A percentile compares a stretch with the other conserved stretches of the same genome.
These are phyloP conservation scores for Phytophthora melonis DNA, from an alignment of 352 stramenopile genomes.

Conservation along the genomic window DNA sequence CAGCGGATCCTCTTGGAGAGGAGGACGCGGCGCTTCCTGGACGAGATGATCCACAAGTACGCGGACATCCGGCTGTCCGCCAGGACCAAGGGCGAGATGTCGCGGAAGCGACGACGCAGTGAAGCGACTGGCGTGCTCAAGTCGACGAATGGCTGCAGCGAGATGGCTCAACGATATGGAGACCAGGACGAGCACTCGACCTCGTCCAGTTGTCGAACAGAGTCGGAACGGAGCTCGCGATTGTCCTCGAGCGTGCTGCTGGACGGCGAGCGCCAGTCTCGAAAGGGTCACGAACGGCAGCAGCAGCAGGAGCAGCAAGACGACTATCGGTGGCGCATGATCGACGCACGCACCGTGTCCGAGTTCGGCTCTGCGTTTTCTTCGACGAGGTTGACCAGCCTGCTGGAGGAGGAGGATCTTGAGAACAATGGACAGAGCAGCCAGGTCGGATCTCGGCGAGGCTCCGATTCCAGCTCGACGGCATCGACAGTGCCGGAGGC, in stretches of 20 bases:
- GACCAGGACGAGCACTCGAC: conserved; percentile 23
- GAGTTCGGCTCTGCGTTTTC: conserved; percentile 32
- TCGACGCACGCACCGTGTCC: conserved; percentile 24
- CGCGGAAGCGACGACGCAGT: conserved; percentile 29
- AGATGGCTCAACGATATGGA: conserved; percentile 3
- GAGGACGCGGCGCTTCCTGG: conserved; percentile 40
- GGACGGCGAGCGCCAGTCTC: conserved; percentile 17
- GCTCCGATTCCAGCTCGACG: conserved; percentile 7
- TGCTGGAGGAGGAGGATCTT: conserved; percentile 17
- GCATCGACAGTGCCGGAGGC: conserved; percentile 8
- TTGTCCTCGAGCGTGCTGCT: conserved; percentile 23
- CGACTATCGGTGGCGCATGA: conserved; percentile 31
- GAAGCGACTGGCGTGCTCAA: conserved; percentile 26
- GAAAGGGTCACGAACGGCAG: conserved; percentile 18
- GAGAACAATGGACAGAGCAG: conserved; percentile 10
- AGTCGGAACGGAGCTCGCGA: conserved; percentile 30
- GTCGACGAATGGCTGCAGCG: conserved; percentile 1
- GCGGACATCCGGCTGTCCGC: conserved; percentile 36
- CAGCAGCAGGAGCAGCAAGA: conserved; percentile 19
- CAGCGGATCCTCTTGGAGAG: conserved; percentile 41
- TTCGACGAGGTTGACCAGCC: conserved; percentile 20
- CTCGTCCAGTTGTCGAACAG: conserved; percentile 38
- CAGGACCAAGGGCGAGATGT: conserved; percentile 15
- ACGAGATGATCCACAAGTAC: conserved; percentile 50
- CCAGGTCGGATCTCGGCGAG: neutral